Evolutionary conservation across 305 asterid genomes (phyloP).

Genomic region (Fraxinus sp.): DNA sequence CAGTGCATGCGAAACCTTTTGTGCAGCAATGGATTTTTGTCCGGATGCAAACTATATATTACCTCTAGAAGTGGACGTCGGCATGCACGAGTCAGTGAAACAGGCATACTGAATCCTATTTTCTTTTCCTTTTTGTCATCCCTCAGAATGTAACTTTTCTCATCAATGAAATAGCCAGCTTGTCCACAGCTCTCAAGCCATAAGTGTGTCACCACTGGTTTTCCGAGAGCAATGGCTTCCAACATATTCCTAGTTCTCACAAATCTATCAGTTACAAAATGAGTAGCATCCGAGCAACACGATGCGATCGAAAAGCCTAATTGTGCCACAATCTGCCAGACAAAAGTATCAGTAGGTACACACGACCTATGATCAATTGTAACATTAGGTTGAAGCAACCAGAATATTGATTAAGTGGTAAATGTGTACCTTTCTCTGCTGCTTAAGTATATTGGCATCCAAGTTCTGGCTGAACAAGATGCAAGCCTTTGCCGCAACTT

Average conservation of each 20-base stretch:
- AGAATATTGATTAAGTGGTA: conserved; percentile 1
- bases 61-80: conserved; percentile 64
- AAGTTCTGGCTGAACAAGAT: conserved; percentile 78
- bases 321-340: conserved; percentile 51
- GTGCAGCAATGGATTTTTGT: conserved; percentile 15
- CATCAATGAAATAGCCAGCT: conserved; percentile 55
- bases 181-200: conserved; percentile 79
- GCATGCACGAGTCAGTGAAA: conserved; percentile 57
- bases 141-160: conserved; percentile 61
- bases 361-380: conserved; percentile 11
- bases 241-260: conserved; percentile 71
- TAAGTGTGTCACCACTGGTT: conserved; percentile 65
- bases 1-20: not conserved
- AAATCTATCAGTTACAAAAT: conserved; percentile 67
- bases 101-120: conserved; percentile 65
- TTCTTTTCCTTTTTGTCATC: conserved; percentile 74
- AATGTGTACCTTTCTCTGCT: conserved; percentile 60
- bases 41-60: conserved; percentile 20
- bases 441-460: conserved; percentile 47
- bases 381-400: conserved; percentile 15
- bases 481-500: conserved; percentile 37
- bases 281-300: conserved; percentile 64
- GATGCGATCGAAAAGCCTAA: conserved; percentile 53
- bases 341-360: conserved; percentile 24
- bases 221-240: conserved; percentile 72